Conservation (phyloP, 1,284 basidiomycete genomes). For the Fomitiporia mediterranea region DNA sequence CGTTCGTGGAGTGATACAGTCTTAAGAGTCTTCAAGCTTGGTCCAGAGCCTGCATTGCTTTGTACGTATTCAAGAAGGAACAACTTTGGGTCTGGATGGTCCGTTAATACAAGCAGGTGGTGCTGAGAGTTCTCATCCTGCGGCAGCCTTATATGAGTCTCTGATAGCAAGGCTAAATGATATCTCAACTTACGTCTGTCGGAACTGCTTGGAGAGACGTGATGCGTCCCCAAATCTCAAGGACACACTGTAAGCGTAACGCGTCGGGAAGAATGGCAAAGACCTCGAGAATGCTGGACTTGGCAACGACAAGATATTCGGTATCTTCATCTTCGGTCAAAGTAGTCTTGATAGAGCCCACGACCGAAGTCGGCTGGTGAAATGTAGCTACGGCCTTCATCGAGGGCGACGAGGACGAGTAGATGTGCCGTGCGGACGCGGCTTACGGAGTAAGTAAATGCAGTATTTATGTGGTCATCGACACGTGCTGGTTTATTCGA, state of each 20-base stretch:
- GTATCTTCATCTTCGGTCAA: slow-evolving; percentile 42
- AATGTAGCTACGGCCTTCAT: slow-evolving; percentile 73
- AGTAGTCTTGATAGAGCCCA: slow-evolving; percentile 56
- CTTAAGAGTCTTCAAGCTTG: slow-evolving; percentile 38
- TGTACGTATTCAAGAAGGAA: slow-evolving; percentile 49
- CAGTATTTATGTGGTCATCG: background rate
- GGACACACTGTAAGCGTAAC: slow-evolving; percentile 48
- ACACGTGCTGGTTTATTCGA: background rate
- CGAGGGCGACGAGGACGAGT: background rate
- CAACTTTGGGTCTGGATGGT: slow-evolving; percentile 68
- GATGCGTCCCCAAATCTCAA: slow-evolving; percentile 65
- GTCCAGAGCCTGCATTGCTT: slow-evolving; percentile 31
- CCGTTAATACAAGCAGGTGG: slow-evolving; percentile 58
- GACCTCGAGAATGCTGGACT: slow-evolving; percentile 58
- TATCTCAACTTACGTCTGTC: slow-evolving; percentile 38
- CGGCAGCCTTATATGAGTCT: slow-evolving; percentile 8
- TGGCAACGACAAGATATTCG: slow-evolving; percentile 64
- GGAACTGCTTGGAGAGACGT: slow-evolving; percentile 50
- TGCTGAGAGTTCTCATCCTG: slow-evolving; percentile 41
- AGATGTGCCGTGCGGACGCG: too few species aligned
- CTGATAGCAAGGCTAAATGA: background rate
- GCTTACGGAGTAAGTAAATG: too few species aligned
- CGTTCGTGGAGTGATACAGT: slow-evolving; percentile 51
- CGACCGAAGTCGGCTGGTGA: slow-evolving; percentile 58
- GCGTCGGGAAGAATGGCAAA: slow-evolving; percentile 57